Base-by-base conservation (phyloP, 2,329 filamentous ascomycete species). In the Clarireedia hainanense region DNA sequence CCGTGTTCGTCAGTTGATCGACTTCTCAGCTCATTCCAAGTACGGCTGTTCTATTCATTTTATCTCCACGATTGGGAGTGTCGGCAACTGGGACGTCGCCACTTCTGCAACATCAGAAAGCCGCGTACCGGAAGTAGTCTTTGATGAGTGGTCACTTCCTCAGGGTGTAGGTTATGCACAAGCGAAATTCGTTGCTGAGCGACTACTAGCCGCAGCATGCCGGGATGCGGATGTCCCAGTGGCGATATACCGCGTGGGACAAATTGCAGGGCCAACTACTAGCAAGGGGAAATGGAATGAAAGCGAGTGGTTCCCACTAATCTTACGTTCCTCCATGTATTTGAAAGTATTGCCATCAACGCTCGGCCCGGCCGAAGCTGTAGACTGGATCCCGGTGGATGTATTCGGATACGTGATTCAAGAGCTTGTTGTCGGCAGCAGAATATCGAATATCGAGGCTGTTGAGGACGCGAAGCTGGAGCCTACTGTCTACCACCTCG, bases 181-280 rank as follows among this genome's bases (percentile, higher is more conserved):
- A 52, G 34, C 59, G 12, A 66, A 66, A 55, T 59, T 59, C 30
- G 46, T 68, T 15, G 63, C 64, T 7, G 60, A 65, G 2, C 63
- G 74, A 2, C 68, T 80, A 14, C 66, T 79, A 0, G 73, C 76
- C 36, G 30, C 56, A 2, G 70, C 72, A 3, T 72, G 72, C 1
- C 61, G 65, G 0, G 61, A 63, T 30, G 67, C 69, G 0, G 70
- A 70, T 23, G 67, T 79, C 3, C 70, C 71, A 0, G 65, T 69
- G 1, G 69, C 70, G 4, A 64, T 73, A 15, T 69, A 75, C 30
- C 73, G 77, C 1, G 72, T 79, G 0, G 76, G 75, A 0, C 77
- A 80, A 64, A 72, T 79, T 40, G 75, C 67, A 1, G 75, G 75
- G 0, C 49, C 54, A 2, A 50, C 40, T 23, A 45, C 34, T 5